Evolutionary conservation across 2,329 filamentous ascomycete species (phyloP).

Genomic region (Balansia obtecta): DNA sequence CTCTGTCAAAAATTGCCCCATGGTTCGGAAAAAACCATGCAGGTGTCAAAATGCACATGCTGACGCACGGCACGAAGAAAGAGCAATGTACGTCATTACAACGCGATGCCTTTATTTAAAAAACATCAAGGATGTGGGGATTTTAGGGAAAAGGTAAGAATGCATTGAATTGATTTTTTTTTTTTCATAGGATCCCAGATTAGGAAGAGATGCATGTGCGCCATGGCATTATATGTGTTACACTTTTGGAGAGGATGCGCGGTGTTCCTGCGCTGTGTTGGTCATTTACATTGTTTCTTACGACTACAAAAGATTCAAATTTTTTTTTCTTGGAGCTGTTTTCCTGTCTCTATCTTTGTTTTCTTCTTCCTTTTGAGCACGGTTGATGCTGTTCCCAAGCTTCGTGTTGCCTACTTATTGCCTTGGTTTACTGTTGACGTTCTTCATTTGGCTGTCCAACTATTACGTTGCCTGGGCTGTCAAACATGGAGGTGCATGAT

Average conservation of each 20-base stretch:
- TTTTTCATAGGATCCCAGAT: background rate
- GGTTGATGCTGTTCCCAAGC: background rate
- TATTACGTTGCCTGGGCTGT: background rate
- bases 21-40: background rate
- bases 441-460: background rate
- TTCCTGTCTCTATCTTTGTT: slow-evolving; percentile 5
- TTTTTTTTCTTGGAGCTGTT: slow-evolving; percentile 12
- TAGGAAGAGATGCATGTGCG: slow-evolving; percentile 8
- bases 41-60: slow-evolving; percentile 1
- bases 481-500: background rate
- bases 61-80: background rate
- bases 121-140: background rate
- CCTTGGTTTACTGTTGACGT: background rate
- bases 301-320: slow-evolving; percentile 28
- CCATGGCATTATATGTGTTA: slow-evolving; percentile 14
- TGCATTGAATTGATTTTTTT: background rate
- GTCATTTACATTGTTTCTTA: slow-evolving; percentile 36
- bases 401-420: background rate
- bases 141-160: background rate
- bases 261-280: slow-evolving; percentile 13
- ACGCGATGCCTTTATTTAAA: background rate
- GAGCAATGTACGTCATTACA: background rate
- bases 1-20: background rate
- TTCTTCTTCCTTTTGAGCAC: background rate
- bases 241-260: slow-evolving; percentile 9